Evolutionary conservation across 352 stramenopile species (phyloP).

Genomic region (Phytophthora syringae): DNA sequence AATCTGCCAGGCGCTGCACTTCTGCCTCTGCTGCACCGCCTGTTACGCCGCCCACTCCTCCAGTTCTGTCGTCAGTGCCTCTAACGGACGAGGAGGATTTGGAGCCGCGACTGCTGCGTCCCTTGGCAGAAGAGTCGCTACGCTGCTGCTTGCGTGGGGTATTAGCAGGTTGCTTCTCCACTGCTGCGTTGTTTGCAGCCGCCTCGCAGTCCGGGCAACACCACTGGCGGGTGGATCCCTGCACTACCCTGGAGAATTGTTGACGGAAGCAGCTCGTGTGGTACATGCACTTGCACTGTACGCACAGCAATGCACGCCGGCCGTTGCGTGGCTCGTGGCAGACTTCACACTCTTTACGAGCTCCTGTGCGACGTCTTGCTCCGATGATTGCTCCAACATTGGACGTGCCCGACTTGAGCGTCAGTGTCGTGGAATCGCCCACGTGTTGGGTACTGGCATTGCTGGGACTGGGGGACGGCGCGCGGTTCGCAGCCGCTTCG

Average conservation of each 20-base stretch:
- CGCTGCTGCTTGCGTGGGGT: slow-evolving; percentile 49
- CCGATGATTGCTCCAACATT: slow-evolving; percentile 76
- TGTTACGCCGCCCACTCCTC: slow-evolving; percentile 14
- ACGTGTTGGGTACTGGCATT: slow-evolving; percentile 26
- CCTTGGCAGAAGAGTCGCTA: slow-evolving; percentile 38
- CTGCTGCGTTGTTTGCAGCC: slow-evolving; percentile 22
- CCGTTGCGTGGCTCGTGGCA: slow-evolving; percentile 80
- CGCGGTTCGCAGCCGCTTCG: slow-evolving; percentile 27
- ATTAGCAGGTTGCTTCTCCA: slow-evolving; percentile 41
- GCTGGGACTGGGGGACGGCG: slow-evolving; percentile 31
- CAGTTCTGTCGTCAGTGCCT: slow-evolving; percentile 31
- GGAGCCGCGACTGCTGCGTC: slow-evolving; percentile 22
- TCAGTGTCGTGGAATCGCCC: slow-evolving; percentile 31
- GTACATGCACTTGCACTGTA: slow-evolving; percentile 85
- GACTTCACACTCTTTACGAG: slow-evolving; percentile 74
- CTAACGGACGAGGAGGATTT: slow-evolving; percentile 24
- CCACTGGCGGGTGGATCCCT: slow-evolving; percentile 73
- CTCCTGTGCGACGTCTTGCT: slow-evolving; percentile 66
- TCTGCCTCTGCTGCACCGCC: slow-evolving; percentile 43
- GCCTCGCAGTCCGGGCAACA: slow-evolving; percentile 84
- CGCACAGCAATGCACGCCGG: slow-evolving; percentile 77
- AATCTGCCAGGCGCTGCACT: slow-evolving; percentile 71
- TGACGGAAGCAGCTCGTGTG: slow-evolving; percentile 87
- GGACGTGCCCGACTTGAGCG: slow-evolving; percentile 60
- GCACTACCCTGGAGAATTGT: slow-evolving; percentile 74